Evolutionary conservation across 2,329 filamentous ascomycete genomes (phyloP), one percentile per base, ranked within the genome.

Genomic region (Aspergillus versicolor): DNA sequence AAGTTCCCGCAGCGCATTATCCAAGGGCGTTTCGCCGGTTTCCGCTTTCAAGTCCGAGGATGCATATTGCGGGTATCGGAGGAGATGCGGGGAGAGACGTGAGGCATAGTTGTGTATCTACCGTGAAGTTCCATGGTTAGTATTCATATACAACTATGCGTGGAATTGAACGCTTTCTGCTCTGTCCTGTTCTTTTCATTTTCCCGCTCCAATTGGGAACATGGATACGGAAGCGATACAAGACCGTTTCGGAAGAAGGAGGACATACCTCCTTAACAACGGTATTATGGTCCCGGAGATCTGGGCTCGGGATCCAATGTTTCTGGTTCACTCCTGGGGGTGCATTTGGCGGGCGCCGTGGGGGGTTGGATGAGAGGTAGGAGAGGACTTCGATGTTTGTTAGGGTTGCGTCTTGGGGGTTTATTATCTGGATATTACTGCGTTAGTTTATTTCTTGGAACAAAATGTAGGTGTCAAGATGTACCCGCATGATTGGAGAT

Each of bases 371-470:
- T 13, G 70, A 72, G 37, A 78, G 60, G 57, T 77, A 75, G 19
- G 73, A 68, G 38, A 77, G 67, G 46, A 79, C 76, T 69, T 79
- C 77, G 24, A 75, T 66, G 60, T 77, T 79, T 49, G 75, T 75
- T 49, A 79, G 68, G 27, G 73, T 68, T n/a, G 76, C 75, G 34
- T 72, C 69, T 67, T 78, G 76, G 45, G 76, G 74, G 61, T 79
- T 75, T 54, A 78, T 69, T 32, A 79, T 72, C 76, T 78, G 42
- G 0, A 30, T 44, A 11, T 27, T 7, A 4, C 6, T 8, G 38
- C 21, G 34, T 30, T 21, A 24, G 22, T 45, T 22, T 30, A 4
- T 30, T 38, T n/a, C 3, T 43, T 15, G 2, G 21, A n/a, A 21
- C n/a, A 15, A 17, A n/a, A 9, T 21, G 17, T 30, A 19, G 12